Percentiles rank a stretch among this genome's conserved stretches.
phyloP scores from a whole-genome alignment of 805 yeast genomes.

The Candida coleopterorum region DNA sequence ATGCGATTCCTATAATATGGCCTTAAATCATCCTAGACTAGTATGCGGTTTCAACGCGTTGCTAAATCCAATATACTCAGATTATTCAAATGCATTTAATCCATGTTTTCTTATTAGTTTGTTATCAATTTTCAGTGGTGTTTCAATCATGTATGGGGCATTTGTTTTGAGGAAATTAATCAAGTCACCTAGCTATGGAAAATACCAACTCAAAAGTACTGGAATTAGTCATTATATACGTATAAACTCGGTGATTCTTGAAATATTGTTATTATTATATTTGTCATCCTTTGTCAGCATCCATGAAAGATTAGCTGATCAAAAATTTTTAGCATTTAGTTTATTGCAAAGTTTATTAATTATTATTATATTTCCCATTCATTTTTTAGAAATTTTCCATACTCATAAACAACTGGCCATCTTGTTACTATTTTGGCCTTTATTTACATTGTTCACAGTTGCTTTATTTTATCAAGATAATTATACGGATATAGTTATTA shows the following conservation, averaged over 20 bases:
- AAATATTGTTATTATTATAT: conserved; percentile 12
- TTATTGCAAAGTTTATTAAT: conserved; percentile 9
- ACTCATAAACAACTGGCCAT: conserved; percentile 17
- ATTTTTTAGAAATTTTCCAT: conserved; percentile 20
- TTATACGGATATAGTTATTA: conserved; percentile 20
- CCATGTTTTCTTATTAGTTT: conserved; percentile 26
- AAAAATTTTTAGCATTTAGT: conserved; percentile 14
- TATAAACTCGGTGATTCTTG: conserved; percentile 14
- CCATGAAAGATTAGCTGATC: conserved; percentile 21
- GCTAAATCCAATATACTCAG: conserved; percentile 19
- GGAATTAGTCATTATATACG: conserved; percentile 23
- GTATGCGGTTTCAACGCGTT: conserved; percentile 11
- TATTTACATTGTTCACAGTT: conserved; percentile 14
- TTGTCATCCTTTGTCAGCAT: conserved; percentile 14
- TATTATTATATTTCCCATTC: conserved; percentile 21
- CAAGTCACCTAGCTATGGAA: conserved; percentile 13
- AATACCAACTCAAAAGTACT: conserved; percentile 16
- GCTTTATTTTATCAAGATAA: conserved; percentile 23
- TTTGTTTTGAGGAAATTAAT: conserved; percentile 1
- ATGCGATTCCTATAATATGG: conserved; percentile 2
- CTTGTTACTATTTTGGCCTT: conserved; percentile 28
- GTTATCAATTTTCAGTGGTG: conserved; percentile 6
- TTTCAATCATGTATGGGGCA: conserved; percentile 9
- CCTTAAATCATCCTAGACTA: conserved; percentile 2
- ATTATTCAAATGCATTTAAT: conserved; percentile 28